Evolutionary conservation across 2,329 filamentous ascomycete species (phyloP), one percentile per base, ranked within the genome.

Genomic region (Penicillium sp.): DNA sequence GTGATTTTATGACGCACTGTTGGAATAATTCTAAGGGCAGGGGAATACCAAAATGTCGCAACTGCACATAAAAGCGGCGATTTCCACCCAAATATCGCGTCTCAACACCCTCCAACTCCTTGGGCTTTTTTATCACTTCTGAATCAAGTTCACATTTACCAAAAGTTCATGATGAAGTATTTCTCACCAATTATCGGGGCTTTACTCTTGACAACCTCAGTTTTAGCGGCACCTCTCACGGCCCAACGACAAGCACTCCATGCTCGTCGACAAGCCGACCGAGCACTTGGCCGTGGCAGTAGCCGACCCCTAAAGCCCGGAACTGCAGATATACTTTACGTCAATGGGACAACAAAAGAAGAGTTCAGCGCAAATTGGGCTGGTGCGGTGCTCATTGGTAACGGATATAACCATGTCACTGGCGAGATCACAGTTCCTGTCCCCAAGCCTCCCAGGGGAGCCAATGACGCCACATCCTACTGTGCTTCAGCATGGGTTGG

Each of bases 301-400:
- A 67, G 61, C 59, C 70, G 63, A 48, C 73, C 64, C 52, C 71
- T 67, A 55, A 65, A 65, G 38, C 54, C 64, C 13, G 60, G 62
- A 43, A 65, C 63, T 42, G 57, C 71, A 24, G 67, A 71, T 43
- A 58, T 59, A 16, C 48, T 64, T 8, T 60, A 66, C 16, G 50
- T 65, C 39, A 76, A 75, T 62, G 76, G 72, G 29, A 73, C 71
- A 45, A 57, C 55, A 1, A 67, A 83, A 14, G 77, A 77, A 16
- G 60, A 76, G 21, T 84, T 85, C 72, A 77, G 71, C 49, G 72
- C 70, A 58, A 85, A 85, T 74, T 85, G 83, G 83, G 80, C 82
- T 3, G 83, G 83, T 43, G 83, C 82, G 3, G 80, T 85, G 13
- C 74, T 84, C 40, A 77, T 78, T 38, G 77, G 77, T 44, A 72